Conservation (phyloP, 768 basidiomycete genomes). For the Rhodotorula toruloides region DNA sequence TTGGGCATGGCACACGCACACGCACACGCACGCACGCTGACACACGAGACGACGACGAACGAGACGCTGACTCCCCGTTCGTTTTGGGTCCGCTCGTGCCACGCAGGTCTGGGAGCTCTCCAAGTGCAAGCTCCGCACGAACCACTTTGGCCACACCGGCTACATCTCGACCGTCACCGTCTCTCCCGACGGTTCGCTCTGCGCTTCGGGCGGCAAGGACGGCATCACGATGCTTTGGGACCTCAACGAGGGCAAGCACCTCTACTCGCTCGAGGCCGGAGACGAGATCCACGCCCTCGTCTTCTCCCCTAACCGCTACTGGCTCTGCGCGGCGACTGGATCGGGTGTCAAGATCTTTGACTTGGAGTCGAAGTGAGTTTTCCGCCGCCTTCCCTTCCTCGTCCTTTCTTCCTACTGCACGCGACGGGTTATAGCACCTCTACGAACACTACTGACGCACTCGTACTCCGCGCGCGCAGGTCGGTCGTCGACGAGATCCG, state of each 20-base stretch:
- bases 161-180: conserved; percentile 99
- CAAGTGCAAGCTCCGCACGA: conserved; percentile 99
- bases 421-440: too few species aligned
- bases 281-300: conserved; percentile 98
- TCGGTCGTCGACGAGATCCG: conserved; percentile 98
- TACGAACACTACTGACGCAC: neutral
- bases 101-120: conserved; percentile 97
- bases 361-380: conserved; percentile 65
- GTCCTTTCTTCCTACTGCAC: too few species aligned
- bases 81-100: conserved; percentile 22
- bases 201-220: conserved; percentile 98
- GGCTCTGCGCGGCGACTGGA: conserved; percentile 96
- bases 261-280: conserved; percentile 98
- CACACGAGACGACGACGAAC: conserved; percentile 1
- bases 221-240: conserved; percentile 99
- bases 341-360: conserved; percentile 99
- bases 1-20: neutral
- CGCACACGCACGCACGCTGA: neutral
- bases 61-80: neutral
- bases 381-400: conserved; percentile 45
- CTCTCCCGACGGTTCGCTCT: conserved; percentile 96
- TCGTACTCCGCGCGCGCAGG: conserved; percentile 37
- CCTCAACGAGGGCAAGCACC: conserved; percentile 99
- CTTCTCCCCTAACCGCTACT: conserved; percentile 99
- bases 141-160: conserved; percentile 98